Evolutionary conservation across 352 stramenopile species (phyloP).

Genomic region (Globisporangium parvum): DNA sequence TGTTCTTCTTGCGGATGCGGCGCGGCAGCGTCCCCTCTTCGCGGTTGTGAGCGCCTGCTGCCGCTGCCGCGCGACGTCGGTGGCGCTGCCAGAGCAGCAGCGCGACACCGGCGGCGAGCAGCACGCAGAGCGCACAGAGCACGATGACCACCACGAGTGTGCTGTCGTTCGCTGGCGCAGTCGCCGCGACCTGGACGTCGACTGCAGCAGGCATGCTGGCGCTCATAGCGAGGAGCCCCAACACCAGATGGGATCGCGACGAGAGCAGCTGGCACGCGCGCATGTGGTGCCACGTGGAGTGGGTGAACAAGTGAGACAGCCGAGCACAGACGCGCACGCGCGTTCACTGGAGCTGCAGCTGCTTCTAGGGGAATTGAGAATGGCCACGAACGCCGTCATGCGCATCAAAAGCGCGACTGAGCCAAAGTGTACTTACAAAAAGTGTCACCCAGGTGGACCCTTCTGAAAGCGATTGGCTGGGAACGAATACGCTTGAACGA

Average conservation of each 20-base stretch:
- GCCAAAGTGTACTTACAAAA: no score
- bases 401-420: no score
- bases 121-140: conserved; percentile 9
- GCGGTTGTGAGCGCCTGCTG: not conserved
- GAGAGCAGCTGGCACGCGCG: not conserved
- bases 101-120: conserved; percentile 4
- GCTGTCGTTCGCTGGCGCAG: conserved; percentile 2
- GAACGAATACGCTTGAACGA: no score
- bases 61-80: not conserved
- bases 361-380: conserved; percentile 4
- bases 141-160: conserved; percentile 12
- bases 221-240: not conserved
- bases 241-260: not conserved
- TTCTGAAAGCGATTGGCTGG: no score
- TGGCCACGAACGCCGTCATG: no score
- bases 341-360: not conserved
- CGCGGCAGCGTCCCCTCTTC: conserved; percentile 11
- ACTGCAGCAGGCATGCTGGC: not conserved
- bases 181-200: conserved; percentile 1
- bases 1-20: conserved; percentile 16
- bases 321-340: no score
- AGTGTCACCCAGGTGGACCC: no score
- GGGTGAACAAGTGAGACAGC: no score
- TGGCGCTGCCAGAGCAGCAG: conserved; percentile 13
- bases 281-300: no score